Conservation (phyloP, 164 flowering plant species). For the Vitis rotundifolia region DNA sequence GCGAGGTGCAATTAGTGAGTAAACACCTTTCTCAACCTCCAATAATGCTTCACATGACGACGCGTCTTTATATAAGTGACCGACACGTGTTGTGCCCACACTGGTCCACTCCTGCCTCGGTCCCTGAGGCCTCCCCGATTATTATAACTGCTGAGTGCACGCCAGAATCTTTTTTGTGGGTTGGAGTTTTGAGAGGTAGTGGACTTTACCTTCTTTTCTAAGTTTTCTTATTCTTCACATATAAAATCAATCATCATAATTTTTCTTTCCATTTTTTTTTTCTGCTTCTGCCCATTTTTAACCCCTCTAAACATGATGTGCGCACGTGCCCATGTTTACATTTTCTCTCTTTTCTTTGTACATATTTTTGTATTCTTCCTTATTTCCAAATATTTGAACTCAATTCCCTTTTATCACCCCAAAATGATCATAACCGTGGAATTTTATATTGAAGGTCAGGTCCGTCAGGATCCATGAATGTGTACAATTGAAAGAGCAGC, state of each 20-base stretch:
- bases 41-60: slow-evolving; percentile 52
- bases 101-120: slow-evolving; percentile 32
- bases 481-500: background rate
- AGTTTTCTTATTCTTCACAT: slow-evolving; percentile 13
- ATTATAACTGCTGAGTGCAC: slow-evolving; percentile 44
- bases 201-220: slow-evolving; percentile 27
- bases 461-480: too few relatives aligned
- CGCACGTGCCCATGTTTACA: slow-evolving; percentile 23
- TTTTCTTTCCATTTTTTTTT: background rate
- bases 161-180: slow-evolving; percentile 45
- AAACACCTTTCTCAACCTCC: slow-evolving; percentile 44
- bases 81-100: slow-evolving; percentile 17
- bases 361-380: background rate
- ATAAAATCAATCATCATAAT: background rate
- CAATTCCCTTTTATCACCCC: too few relatives aligned
- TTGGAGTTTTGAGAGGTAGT: slow-evolving; percentile 11
- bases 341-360: background rate
- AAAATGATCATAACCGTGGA: too few relatives aligned
- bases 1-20: slow-evolving; percentile 14
- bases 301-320: slow-evolving; percentile 11
- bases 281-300: background rate
- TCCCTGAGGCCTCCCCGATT: slow-evolving; percentile 11
- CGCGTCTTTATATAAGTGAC: slow-evolving; percentile 41
- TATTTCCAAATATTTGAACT: too few relatives aligned
- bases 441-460: too few relatives aligned